These are phyloP conservation scores for Aspergillus kassunensis DNA, from an alignment of 495 filamentous ascomycete genomes.

Conservation along the genomic window DNA sequence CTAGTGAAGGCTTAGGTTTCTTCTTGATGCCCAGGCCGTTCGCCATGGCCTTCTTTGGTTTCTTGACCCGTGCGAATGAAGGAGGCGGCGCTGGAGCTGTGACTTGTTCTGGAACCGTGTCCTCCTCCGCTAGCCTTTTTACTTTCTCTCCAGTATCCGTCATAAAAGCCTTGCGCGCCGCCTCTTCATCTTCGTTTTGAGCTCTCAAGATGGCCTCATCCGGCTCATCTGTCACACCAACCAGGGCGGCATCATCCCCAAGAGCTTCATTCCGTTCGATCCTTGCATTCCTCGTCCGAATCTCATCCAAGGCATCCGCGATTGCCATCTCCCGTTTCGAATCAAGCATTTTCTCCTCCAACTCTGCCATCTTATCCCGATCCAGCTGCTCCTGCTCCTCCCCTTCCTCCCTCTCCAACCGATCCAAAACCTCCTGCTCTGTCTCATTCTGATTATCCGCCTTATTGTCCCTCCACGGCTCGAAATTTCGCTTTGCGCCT, in stretches of 20 bases:
- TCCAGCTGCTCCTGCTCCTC: constrained; percentile 54
- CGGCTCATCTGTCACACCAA: constrained; percentile 34
- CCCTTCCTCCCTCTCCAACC: constrained; percentile 70
- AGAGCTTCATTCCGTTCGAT: constrained; percentile 67
- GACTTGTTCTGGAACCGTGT: constrained; percentile 25
- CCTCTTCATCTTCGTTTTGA: constrained; percentile 84
- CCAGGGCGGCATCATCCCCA: constrained; percentile 43
- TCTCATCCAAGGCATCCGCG: constrained; percentile 94
- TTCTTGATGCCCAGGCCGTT: constrained; percentile 86
- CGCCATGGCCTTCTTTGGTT: constrained; percentile 75
- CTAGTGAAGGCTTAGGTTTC: constrained; percentile 54
- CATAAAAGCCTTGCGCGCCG: constrained; percentile 74
- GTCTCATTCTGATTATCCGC: constrained; percentile 60
- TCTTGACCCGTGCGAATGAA: constrained; percentile 71
- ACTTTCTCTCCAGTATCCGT: constrained; percentile 54
- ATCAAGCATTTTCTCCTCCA: constrained; percentile 82
- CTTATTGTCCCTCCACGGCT: constrained; percentile 69
- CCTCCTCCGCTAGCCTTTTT: constrained; percentile 46
- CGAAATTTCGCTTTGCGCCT: constrained; percentile 89
- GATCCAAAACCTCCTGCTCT: constrained; percentile 81
- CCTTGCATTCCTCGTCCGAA: constrained; percentile 83
- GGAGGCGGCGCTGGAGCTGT: constrained; percentile 45
- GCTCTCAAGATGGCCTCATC: constrained; percentile 60
- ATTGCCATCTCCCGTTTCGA: constrained; percentile 97
- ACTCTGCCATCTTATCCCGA: constrained; percentile 69